Base-by-base conservation (phyloP, 805 yeast species). In the Candida succiphila region DNA sequence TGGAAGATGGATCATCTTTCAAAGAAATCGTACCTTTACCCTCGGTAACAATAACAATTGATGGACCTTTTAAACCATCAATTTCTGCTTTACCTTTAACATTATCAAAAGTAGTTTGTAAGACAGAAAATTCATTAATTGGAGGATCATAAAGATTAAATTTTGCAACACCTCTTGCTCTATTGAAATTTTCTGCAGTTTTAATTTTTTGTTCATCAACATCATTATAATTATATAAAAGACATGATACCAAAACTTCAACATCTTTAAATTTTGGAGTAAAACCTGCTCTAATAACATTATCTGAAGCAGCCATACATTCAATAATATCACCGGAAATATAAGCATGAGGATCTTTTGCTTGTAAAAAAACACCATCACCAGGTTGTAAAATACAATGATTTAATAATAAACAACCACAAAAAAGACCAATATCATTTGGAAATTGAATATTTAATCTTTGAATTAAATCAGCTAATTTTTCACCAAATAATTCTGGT, bases 231-330 rank as follows among this genome's bases (percentile, higher is more conserved):
- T 83, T 69, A 56, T 89, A 92, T 3, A 96, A 88, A 56, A 92
- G 74, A 92, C 85, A 85, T 34, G 72, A 75, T 29, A 92, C 96
- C 52, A 92, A 73, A 49, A 82, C 86, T 38, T 77, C 61, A 39
- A 92, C 97, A 58, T 92, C 99, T 63, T 89, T 92, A 67, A 89
- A 92, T 60, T 92, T 92, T 41, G 99, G 98, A n/a, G 99, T 92
- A 68, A 92, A 92, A 12, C 98, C 99, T 4, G 96, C 95, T 58
- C 99, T 76, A 32, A 92, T 96, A 37, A 92, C 99, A 51, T 92
- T 92, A 58, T 92, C 99, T 27, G 94, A 80, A 7, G 98, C 96
- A 28, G 98, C 98, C 99, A 92, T 92, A 67, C 98, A 92, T 66
- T 92, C 99, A 52, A 92, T 88, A 46, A 92, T 92, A 58, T 92